Evolutionary conservation across 306 rosid genomes (phyloP), one percentile per base, ranked within the genome.

Genomic region (Trichosanthes truncata): DNA sequence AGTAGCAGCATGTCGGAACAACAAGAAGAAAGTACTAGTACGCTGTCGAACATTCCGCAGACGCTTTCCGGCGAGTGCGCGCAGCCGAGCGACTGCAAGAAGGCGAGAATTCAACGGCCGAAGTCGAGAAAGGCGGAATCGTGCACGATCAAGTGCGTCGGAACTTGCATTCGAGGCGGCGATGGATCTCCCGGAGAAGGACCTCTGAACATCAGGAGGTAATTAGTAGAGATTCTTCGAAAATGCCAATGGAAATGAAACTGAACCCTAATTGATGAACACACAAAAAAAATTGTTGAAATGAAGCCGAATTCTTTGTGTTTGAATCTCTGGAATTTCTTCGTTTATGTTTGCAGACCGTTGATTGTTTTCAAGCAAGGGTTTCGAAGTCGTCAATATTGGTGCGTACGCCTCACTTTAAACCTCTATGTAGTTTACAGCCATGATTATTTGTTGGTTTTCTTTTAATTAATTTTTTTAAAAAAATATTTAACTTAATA

Each of bases 121-220:
- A 95, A 87, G 79, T 92, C 98, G 12, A 88, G 90, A 73, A 89
- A 90, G 83, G 98, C 97, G 0, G 97, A 95, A 80, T 86, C 97
- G 36, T 95, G 98, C 84, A 95, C 97, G 0, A 82, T 31, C 80
- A 92, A 87, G 82, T 95, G 97, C 69, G 97, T 95, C 73, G 86
- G 89, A 52, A 95, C 98, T 85, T 95, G 98, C 85, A 92, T 95
- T 76, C 83, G 88, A 8, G 98, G 97, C 0, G 98, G 96, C n/a
- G 89, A 89, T 2, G 97, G 98, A 74, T 93, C 98, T 36, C 98
- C 98, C 29, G 98, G 98, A 11, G 97, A 89, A 91, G 98, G 98
- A 66, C 98, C 98, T 68, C 53, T 95, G 7, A 95, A 92, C 23
- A 68, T 95, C 21, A 86, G 84, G 71, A 87, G 96, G 98, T 93